Base-by-base conservation (phyloP, 139 green algal species). In the Chlamydomonas incerta region DNA sequence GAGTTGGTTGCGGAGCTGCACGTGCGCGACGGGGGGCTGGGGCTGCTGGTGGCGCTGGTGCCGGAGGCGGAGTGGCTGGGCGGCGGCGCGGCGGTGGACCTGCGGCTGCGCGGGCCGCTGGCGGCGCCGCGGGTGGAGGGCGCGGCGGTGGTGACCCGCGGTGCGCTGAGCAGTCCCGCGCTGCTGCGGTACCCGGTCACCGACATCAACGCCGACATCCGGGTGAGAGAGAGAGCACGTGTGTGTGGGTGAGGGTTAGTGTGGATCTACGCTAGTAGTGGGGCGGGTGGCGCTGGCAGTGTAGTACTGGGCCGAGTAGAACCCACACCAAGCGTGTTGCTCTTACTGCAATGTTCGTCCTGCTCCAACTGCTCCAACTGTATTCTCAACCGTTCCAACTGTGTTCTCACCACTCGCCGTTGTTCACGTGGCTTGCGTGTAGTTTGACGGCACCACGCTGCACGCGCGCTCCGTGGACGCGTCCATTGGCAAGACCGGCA, bases 11-110 rank as follows among this genome's bases (percentile, higher is more conserved):
- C 52, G 33, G 52, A 66, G 58, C 57, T 96, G 79, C 83, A 37
- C 37, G 91, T 98, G 18, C 91, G 92, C 60, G 96, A 99, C 81
- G 90, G 90, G 33, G 96, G 96, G 83, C 96, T 99, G 94, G 81
- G 83, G 52, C 88, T 99, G 24, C 71, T 99, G 52, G 90, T 90
- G 31, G 92, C 94, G 6, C 66, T 98, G 15, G 60, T 89, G 4
- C 95, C 95, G 1, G 93, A 93, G 35, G 80, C 95, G 50, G 82
- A 87, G 65, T 99, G 96, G 96, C 89, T 93, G 69, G 76, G 81
- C 47, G 96, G 96, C 41, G 71, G 68, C 13, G 96, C 96, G 17
- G 87, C 94, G 23, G 89, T 98, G 14, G 72, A 87, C n/a, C 66
- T 98, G 34, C 72, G 80, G 4, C 80, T 93, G 34, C 83, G 85